Evolutionary conservation across 306 rosid species (phyloP).

Genomic region (Inga leiocalycina): DNA sequence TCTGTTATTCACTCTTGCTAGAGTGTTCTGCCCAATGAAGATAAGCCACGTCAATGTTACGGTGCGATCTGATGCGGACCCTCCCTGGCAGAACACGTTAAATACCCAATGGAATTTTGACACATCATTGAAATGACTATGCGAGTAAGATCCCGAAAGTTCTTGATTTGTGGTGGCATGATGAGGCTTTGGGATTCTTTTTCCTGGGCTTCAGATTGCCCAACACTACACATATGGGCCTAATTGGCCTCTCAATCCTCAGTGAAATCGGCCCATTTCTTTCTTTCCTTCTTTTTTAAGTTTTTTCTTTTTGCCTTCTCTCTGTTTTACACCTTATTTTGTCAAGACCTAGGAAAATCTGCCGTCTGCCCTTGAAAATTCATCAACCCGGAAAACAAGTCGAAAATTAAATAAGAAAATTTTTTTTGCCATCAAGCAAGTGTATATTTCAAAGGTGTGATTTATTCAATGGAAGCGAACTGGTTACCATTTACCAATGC

Average conservation of each 20-base stretch:
- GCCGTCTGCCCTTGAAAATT: too few relatives aligned
- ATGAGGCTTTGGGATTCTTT: background rate
- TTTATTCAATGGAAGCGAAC: background rate
- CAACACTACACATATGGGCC: background rate
- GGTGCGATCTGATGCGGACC: background rate
- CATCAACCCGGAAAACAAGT: too few relatives aligned
- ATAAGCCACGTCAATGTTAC: conserved; percentile 3
- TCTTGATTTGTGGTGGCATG: conserved; percentile 29
- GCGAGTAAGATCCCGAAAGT: background rate
- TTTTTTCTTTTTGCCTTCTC: too few relatives aligned
- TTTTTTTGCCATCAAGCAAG: too few relatives aligned
- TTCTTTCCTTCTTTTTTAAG: too few relatives aligned
- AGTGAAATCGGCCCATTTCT: too few relatives aligned
- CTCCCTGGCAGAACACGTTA: background rate
- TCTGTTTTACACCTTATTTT: too few relatives aligned
- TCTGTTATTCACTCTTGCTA: background rate
- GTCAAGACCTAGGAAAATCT: too few relatives aligned
- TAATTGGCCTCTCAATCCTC: too few relatives aligned
- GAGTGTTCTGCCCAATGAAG: conserved; percentile 31
- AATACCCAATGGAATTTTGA: background rate
- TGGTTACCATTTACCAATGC: too few relatives aligned
- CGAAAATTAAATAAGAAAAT: too few relatives aligned
- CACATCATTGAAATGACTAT: background rate
- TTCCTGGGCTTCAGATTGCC: background rate
- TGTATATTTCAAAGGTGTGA: too few relatives aligned